These are phyloP conservation scores for Juglanconis oblonga DNA, from an alignment of 2,329 filamentous ascomycete species.

Conservation along the genomic window DNA sequence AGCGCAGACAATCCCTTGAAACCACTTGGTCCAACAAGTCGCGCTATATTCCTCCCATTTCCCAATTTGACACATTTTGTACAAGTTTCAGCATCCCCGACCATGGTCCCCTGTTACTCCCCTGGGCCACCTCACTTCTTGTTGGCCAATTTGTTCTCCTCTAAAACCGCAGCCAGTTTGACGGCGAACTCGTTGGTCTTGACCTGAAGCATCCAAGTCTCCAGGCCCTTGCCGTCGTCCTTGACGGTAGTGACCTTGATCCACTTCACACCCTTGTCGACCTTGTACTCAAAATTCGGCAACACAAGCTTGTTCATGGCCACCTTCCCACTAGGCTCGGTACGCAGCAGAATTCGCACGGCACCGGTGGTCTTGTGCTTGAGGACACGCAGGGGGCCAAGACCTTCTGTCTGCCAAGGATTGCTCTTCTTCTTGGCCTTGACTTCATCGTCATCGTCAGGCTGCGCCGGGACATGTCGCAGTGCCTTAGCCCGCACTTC, in stretches of 20 bases:
- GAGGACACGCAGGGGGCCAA: conserved; percentile 69
- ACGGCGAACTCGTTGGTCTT: conserved; percentile 61
- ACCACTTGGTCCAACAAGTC: conserved; percentile 16
- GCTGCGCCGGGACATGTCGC: conserved; percentile 51
- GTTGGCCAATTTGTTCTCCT: conserved; percentile 54
- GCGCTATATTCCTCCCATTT: conserved; percentile 1
- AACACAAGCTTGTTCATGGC: conserved; percentile 69
- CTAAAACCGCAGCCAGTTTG: conserved; percentile 48
- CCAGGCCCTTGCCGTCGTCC: conserved; percentile 56
- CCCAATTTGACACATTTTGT: conserved; percentile 1
- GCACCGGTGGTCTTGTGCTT: conserved; percentile 68
- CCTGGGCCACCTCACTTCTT: conserved; percentile 38
- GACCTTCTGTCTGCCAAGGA: conserved; percentile 67
- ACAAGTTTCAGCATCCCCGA: background rate
- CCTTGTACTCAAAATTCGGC: conserved; percentile 59
- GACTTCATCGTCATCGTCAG: conserved; percentile 43
- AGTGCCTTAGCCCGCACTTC: conserved; percentile 70
- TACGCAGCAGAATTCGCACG: conserved; percentile 67
- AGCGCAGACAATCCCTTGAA: conserved; percentile 7
- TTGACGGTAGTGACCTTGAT: conserved; percentile 57
- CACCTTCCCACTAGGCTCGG: conserved; percentile 72
- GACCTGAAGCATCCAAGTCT: conserved; percentile 70
- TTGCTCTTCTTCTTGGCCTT: conserved; percentile 44
- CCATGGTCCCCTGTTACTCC: background rate
- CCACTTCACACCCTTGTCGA: conserved; percentile 52